These are phyloP conservation scores for Cladophialophora exuberans DNA, from an alignment of 2,329 filamentous ascomycete genomes.

Conservation along the genomic window DNA sequence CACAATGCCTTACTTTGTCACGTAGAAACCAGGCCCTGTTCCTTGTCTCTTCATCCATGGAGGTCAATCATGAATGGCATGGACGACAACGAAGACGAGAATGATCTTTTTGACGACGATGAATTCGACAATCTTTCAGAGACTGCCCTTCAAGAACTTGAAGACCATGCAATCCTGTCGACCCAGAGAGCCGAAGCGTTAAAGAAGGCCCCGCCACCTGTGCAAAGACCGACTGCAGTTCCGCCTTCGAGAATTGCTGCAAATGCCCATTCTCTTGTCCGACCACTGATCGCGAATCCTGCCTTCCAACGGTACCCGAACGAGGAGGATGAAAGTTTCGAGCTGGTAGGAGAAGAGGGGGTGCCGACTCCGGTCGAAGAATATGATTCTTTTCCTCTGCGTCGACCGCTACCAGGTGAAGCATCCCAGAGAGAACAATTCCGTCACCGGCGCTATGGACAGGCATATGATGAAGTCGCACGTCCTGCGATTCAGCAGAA, in stretches of 20 bases:
- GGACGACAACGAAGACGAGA: slow-evolving; percentile 51
- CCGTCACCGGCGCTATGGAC: slow-evolving; percentile 33
- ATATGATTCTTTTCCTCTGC: slow-evolving; percentile 22
- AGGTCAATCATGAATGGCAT: slow-evolving; percentile 42
- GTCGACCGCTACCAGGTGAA: slow-evolving; percentile 23
- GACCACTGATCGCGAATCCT: slow-evolving; percentile 7
- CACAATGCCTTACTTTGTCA: neutral
- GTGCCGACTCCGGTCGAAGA: slow-evolving; percentile 34
- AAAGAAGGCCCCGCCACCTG: slow-evolving; percentile 3
- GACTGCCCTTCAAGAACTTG: slow-evolving; percentile 47
- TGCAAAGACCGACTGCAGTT: slow-evolving; percentile 6
- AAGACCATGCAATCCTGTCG: slow-evolving; percentile 50
- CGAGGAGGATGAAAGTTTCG: slow-evolving; percentile 43
- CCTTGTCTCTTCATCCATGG: slow-evolving; percentile 22
- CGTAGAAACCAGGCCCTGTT: neutral
- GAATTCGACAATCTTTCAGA: slow-evolving; percentile 49
- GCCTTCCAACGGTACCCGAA: slow-evolving; percentile 27
- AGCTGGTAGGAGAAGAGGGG: slow-evolving; percentile 46
- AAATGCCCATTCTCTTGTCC: slow-evolving; percentile 20
- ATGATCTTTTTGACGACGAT: slow-evolving; percentile 48
- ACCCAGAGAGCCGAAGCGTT: slow-evolving; percentile 39
- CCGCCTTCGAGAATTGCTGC: slow-evolving; percentile 7
- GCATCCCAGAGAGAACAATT: slow-evolving; percentile 33
- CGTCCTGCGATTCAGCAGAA: neutral
- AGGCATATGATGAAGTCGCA: slow-evolving; percentile 11